These are phyloP conservation scores for Yamadazyma diospyri DNA, from an alignment of 1,139 yeast genomes.

Conservation along the genomic window DNA sequence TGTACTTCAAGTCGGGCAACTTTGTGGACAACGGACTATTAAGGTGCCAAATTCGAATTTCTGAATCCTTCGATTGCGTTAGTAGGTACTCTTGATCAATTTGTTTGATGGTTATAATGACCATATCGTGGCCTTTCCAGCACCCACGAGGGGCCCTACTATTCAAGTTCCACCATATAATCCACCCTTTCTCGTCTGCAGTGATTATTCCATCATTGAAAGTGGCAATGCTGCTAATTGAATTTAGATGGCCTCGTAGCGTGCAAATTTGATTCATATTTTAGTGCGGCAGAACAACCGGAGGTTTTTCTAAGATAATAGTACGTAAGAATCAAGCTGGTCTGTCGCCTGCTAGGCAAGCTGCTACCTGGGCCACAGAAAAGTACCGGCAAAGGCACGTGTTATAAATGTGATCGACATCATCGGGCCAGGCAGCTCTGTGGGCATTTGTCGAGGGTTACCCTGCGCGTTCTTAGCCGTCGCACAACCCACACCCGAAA, in stretches of 20 bases:
- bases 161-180: conserved; percentile 50
- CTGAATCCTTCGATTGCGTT: conserved; percentile 56
- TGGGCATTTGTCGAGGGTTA: too few species aligned
- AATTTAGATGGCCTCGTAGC: conserved; percentile 20
- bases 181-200: conserved; percentile 46
- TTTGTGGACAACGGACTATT: conserved; percentile 3
- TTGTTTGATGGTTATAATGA: conserved; percentile 41
- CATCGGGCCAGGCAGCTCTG: too few species aligned
- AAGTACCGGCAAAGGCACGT: too few species aligned
- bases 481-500: too few species aligned
- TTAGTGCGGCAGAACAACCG: too few species aligned
- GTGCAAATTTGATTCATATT: conserved; percentile 16
- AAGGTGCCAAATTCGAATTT: conserved; percentile 46
- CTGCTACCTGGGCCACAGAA: too few species aligned
- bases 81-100: conserved; percentile 31
- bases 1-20: conserved; percentile 12
- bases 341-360: too few species aligned
- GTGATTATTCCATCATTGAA: conserved; percentile 20
- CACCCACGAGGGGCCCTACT: conserved; percentile 39
- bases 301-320: background rate
- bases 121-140: conserved; percentile 51
- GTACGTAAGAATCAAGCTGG: too few species aligned
- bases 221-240: conserved; percentile 12
- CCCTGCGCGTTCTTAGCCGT: too few species aligned
- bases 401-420: too few species aligned